Conservation (phyloP, 2,329 filamentous ascomycete genomes). For the Pestalotiopsis sp. region DNA sequence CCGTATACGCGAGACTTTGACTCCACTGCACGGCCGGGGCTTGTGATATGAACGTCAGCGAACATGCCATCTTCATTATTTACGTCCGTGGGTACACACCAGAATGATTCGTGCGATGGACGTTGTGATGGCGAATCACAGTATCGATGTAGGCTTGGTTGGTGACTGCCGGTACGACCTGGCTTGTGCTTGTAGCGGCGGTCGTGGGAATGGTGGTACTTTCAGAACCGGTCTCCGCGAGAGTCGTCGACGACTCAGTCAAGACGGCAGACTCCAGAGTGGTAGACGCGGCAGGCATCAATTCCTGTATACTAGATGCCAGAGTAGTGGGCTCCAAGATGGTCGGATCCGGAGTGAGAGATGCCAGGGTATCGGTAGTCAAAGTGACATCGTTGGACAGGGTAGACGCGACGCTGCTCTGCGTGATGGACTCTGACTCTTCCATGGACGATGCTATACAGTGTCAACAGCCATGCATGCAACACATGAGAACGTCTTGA, state of each 20-base stretch:
- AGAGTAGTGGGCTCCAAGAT: neutral
- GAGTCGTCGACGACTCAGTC: neutral
- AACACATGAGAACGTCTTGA: neutral
- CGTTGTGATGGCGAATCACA: slow-evolving; percentile 3
- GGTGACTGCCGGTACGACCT: neutral
- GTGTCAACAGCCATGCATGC: neutral
- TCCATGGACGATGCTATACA: neutral
- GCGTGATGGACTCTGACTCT: neutral
- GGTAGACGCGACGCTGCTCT: neutral
- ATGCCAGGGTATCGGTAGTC: neutral
- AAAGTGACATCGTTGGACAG: neutral
- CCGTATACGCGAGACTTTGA: slow-evolving; percentile 1
- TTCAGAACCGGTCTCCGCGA: neutral
- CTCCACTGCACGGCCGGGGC: neutral
- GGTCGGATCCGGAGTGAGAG: neutral
- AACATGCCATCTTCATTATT: neutral
- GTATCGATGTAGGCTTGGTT: slow-evolving; percentile 4
- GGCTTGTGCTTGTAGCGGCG: neutral
- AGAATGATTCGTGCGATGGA: neutral
- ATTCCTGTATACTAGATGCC: neutral
- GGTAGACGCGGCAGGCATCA: neutral
- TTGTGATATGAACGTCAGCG: neutral
- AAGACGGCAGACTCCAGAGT: neutral
- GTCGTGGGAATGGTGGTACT: neutral
- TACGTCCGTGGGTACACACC: neutral